Evolutionary conservation across 2,329 filamentous ascomycete species (phyloP), one percentile per base, ranked within the genome.

Genomic region (Xylariaceae sp.): DNA sequence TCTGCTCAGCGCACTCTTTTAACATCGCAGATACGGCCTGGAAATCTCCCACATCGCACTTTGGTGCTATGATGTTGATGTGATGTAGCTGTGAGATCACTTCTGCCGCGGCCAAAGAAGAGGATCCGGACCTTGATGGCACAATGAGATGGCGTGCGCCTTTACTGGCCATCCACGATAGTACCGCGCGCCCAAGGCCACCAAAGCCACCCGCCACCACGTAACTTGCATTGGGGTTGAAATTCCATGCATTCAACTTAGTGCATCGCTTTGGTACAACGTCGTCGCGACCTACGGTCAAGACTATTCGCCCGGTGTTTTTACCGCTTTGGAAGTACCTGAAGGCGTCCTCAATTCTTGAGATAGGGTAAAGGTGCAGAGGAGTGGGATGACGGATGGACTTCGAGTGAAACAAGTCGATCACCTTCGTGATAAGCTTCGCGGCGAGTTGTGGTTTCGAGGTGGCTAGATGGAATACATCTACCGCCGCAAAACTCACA

Each of bases 201-300:
- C 63, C 65, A 2, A 58, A 59, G 1, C 63, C 65, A 7, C 64
- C 63, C 0, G 57, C 59, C 19, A 66, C 52, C 6, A 65, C 31
- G 39, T 64, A 67, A 0, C 60, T 56, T 7, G 62, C 59, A 31
- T 62, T 52, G 5, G 48, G 49, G 12, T 63, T 54, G 35, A 64
- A 64, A 5, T 19, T 51, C 63, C 63, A 66, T 1, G 49, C 15
- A 6, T 50, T 50, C 3, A 48, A 44, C 35, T 58, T 52, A 6
- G 55, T 33, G 30, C 61, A 41, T 6, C 51, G 53, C 59, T 61
- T 51, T 59, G 63, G 38, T 15, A 39, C 2, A 2, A 10, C 36
- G 17, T 5, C 27, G 47, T 5, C 52, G 35, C 33, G 35, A 35
- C 51, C 41, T 3, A 65, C 53, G 9, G 62, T 53, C 19, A 60